Evolutionary conservation across 2,329 filamentous ascomycete genomes (phyloP).

Genomic region (Trichoderma oligosporum): DNA sequence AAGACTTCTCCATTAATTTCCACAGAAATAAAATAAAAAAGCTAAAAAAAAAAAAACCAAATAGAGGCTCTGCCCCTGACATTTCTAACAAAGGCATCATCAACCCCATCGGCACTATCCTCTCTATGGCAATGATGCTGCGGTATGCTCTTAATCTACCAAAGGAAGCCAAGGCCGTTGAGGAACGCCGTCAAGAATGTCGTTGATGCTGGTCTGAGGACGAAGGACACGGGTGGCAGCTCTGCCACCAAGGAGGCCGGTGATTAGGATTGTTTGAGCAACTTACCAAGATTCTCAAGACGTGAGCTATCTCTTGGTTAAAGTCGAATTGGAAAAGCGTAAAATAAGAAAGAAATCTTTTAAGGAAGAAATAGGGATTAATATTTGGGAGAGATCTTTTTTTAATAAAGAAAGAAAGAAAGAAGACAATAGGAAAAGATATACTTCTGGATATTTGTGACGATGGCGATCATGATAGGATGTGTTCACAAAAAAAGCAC

Average conservation of each 20-base stretch:
- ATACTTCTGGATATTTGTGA: too few relatives aligned
- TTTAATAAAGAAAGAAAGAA: too few relatives aligned
- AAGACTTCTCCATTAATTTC: too few relatives aligned
- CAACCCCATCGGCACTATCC: conserved; percentile 86
- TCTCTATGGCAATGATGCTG: conserved; percentile 93
- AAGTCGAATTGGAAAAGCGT: not conserved
- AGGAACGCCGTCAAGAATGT: conserved; percentile 75
- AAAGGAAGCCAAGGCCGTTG: conserved; percentile 71
- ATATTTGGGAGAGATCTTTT: too few relatives aligned
- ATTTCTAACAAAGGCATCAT: conserved; percentile 90
- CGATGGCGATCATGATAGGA: too few relatives aligned
- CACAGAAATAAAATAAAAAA: not conserved
- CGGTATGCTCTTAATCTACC: conserved; percentile 84
- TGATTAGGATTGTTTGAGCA: conserved; percentile 72
- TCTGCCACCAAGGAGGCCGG: conserved; percentile 68
- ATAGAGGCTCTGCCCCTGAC: conserved; percentile 76
- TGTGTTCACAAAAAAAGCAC: too few relatives aligned
- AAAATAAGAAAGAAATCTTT: not conserved
- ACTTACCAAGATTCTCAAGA: conserved; percentile 64
- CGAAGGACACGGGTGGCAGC: conserved; percentile 79
- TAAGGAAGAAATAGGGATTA: not conserved
- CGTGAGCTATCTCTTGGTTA: conserved; percentile 18
- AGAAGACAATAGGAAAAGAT: too few relatives aligned
- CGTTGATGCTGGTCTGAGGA: conserved; percentile 74
- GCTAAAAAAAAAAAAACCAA: not conserved